phyloP scores from a whole-genome alignment of 495 filamentous ascomycete genomes.

The Penicillium lividum region DNA sequence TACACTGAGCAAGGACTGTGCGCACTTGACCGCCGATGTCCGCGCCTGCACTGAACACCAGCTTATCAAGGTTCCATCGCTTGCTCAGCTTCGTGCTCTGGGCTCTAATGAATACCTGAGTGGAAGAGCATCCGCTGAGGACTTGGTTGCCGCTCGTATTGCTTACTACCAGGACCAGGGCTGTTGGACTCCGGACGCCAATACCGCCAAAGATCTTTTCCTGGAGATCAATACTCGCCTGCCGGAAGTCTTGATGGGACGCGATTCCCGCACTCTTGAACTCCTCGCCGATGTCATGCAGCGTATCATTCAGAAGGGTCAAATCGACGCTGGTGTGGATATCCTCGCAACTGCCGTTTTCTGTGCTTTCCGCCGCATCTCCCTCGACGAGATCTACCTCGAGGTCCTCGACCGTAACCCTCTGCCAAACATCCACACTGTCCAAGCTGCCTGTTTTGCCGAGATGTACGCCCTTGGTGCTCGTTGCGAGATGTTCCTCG shows the following conservation, averaged over 20 bases:
- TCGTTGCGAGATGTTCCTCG: conserved; percentile 4
- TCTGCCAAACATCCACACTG: conserved; percentile 5
- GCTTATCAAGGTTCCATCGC: conserved; percentile 4
- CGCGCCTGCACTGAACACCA: conserved; percentile 8
- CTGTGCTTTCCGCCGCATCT: conserved; percentile 8
- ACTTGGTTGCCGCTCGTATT: not conserved
- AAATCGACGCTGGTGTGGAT: conserved; percentile 5
- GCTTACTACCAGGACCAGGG: conserved; percentile 4
- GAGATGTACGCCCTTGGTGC: conserved; percentile 8
- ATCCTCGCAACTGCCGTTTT: conserved; percentile 1
- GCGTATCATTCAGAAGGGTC: conserved; percentile 1
- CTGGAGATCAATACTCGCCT: conserved; percentile 2
- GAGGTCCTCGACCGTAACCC: conserved; percentile 8
- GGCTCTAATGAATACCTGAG: conserved; percentile 8
- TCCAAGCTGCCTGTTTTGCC: conserved; percentile 6
- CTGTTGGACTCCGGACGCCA: conserved; percentile 4
- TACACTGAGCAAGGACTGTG: conserved; percentile 6
- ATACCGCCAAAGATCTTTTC: conserved; percentile 4
- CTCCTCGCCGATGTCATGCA: conserved; percentile 2
- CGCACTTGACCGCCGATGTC: not conserved
- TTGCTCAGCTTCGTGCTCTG: conserved; percentile 5
- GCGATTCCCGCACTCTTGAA: conserved; percentile 2
- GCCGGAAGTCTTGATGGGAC: conserved; percentile 1
- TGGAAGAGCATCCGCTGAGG: not conserved
- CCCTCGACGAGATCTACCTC: conserved; percentile 4